A percentile compares a stretch with the other conserved stretches of the same genome.
phyloP scores from a whole-genome alignment of 2,329 filamentous ascomycete genomes.

The Clonostachys byssicola region DNA sequence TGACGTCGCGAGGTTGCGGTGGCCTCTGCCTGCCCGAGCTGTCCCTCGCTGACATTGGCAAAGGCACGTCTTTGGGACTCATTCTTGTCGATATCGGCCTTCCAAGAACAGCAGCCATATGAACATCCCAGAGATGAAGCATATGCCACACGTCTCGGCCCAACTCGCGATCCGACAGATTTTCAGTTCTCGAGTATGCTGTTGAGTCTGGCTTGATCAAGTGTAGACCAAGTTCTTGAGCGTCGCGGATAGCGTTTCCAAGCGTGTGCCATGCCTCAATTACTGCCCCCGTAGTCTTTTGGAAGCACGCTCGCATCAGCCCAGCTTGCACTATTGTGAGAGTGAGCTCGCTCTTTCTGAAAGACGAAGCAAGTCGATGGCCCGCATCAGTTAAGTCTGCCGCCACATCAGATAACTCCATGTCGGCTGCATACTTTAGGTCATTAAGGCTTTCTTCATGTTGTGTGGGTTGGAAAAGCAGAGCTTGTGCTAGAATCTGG shows the following conservation, averaged over 20 bases:
- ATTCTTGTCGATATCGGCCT: constrained; percentile 3
- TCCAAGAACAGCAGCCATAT: constrained; percentile 6
- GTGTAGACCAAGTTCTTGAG: constrained; percentile 6
- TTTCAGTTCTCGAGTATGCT: neutral
- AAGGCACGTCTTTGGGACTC: neutral
- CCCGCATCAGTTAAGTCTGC: constrained; percentile 5
- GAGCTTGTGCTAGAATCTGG: constrained; percentile 3
- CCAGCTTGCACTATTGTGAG: constrained; percentile 3
- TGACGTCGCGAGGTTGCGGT: constrained; percentile 2
- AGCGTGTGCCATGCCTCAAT: constrained; percentile 5
- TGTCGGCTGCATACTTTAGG: constrained; percentile 3
- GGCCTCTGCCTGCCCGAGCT: neutral
- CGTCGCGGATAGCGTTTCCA: constrained; percentile 4
- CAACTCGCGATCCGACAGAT: neutral
- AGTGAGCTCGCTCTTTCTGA: constrained; percentile 1
- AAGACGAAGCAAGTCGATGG: neutral
- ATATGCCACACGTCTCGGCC: constrained; percentile 2
- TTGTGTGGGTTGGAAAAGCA: constrained; percentile 3
- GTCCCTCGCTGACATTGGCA: neutral
- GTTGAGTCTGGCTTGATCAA: neutral
- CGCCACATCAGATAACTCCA: constrained; percentile 4
- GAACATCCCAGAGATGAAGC: constrained; percentile 6
- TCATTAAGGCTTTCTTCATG: constrained; percentile 4
- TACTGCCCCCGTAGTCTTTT: constrained; percentile 4
- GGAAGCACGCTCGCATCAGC: constrained; percentile 3